A percentile compares a stretch with the other conserved stretches of the same genome.
phyloP scores from a whole-genome alignment of 2,329 filamentous ascomycete species.

The Fusarium metavorans region DNA sequence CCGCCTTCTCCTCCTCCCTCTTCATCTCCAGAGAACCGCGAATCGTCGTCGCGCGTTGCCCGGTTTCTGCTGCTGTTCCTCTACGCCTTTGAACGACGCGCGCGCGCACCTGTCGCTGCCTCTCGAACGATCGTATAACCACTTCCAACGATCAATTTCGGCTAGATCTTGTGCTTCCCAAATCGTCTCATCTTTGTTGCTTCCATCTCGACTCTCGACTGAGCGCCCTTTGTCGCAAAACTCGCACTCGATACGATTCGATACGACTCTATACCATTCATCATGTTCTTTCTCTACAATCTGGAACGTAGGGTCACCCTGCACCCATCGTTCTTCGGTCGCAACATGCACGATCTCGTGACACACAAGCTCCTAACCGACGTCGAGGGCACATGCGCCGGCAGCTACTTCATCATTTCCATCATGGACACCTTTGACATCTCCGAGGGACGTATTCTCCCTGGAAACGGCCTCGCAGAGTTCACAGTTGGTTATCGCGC shows the following conservation, averaged over 20 bases:
- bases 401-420: constrained; percentile 96
- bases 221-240: constrained; percentile 3
- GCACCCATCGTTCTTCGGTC: constrained; percentile 96
- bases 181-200: not conserved
- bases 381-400: constrained; percentile 94
- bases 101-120: constrained; percentile 6
- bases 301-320: constrained; percentile 94
- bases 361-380: constrained; percentile 90
- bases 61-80: constrained; percentile 6
- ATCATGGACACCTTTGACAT: constrained; percentile 98
- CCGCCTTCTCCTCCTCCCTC: constrained; percentile 11
- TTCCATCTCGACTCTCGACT: not conserved
- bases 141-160: constrained; percentile 1
- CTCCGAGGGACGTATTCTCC: constrained; percentile 91
- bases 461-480: constrained; percentile 90
- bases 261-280: constrained; percentile 17
- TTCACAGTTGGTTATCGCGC: constrained; percentile 96
- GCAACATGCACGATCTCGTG: constrained; percentile 91
- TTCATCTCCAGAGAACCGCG: not conserved
- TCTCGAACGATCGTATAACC: constrained; percentile 18
- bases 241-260: not conserved
- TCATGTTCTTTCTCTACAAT: constrained; percentile 98
- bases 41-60: constrained; percentile 17
- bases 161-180: not conserved
- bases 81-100: constrained; percentile 9